Base-by-base conservation (phyloP, 2,329 filamentous ascomycete species). In the Cladobotryum protrusum region DNA sequence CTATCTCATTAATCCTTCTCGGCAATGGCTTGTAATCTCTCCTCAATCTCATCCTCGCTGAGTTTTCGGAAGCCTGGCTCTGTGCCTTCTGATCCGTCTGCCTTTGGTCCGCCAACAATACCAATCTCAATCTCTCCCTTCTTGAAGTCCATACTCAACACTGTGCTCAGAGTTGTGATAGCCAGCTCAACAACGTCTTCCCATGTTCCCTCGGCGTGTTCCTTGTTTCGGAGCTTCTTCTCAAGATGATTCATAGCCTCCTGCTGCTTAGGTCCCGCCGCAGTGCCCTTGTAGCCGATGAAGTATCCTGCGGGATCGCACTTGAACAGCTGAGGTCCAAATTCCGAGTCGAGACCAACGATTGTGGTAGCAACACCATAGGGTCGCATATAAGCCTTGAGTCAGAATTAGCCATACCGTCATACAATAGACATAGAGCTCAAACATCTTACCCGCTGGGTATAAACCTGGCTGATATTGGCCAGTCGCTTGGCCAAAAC, bases 141-240 rank as follows among this genome's bases (percentile, higher is more conserved):
- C 82, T 99, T 99, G 79, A 99, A 99, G 70, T 99, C 93, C 70
- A 97, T 95, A 72, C 92, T 96, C 57, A 99, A 79, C 53, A 99
- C 91, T 34, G 88, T 95, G 81, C 91, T 96, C 69, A 99, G 75
- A 6, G 93, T 92, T 41, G 89, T 88, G 69, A 99, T 99, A 52
- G 89, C 93, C 62, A 97, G 79, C 77, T 99, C 93, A 45, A 99
- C 92, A 44, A 99, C 93, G 54, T 99, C 93, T 71, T 96, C 89
- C 93, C 93, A 99, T 65, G 76, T 85, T 54, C 93, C 93, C 51
- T 93, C 87, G 34, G 92, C 93, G 62, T 81, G 78, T 64, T 97
- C 91, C 83, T 96, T 96, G 84, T 96, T 96, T 78, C 96, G 96
- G 71, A 99, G 83, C 81, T 97, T 97, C 85, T 97, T 97, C 82